Evolutionary conservation across 495 filamentous ascomycete genomes (phyloP).

Genomic region (Penicillium lividum): DNA sequence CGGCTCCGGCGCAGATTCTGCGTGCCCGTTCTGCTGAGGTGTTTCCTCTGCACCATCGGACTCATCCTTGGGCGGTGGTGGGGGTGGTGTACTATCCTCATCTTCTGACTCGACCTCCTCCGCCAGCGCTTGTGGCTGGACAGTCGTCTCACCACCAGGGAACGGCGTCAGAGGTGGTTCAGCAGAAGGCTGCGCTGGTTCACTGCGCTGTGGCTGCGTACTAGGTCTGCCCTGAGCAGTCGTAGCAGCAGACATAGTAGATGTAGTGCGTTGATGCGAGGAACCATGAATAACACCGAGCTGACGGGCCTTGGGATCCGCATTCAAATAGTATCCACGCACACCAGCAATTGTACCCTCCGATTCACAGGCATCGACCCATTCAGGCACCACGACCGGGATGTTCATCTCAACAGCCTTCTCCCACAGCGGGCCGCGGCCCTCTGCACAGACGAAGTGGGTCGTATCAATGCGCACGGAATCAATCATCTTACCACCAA

Average conservation of each 20-base stretch:
- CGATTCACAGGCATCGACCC: constrained; percentile 91
- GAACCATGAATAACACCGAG: constrained; percentile 50
- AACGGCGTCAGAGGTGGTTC: constrained; percentile 48
- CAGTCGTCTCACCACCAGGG: constrained; percentile 39
- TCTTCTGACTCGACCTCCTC: constrained; percentile 35
- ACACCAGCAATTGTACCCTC: constrained; percentile 94
- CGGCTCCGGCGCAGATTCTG: constrained; percentile 10
- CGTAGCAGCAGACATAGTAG: constrained; percentile 30
- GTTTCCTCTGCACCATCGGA: constrained; percentile 17
- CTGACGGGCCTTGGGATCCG: constrained; percentile 67
- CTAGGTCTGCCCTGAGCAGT: constrained; percentile 30
- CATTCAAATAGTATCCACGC: constrained; percentile 92
- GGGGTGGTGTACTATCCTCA: constrained; percentile 28
- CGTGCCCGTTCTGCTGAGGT: constrained; percentile 26
- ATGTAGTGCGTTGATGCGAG: constrained; percentile 46
- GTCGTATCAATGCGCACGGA: constrained; percentile 95
- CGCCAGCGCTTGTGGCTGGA: constrained; percentile 33
- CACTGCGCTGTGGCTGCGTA: constrained; percentile 21
- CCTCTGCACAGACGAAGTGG: constrained; percentile 98
- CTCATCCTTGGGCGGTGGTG: constrained; percentile 43
- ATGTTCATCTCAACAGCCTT: constrained; percentile 98
- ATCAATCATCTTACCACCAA: constrained; percentile 91
- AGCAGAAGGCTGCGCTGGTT: constrained; percentile 23
- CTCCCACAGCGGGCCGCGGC: constrained; percentile 86
- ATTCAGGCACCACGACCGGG: constrained; percentile 95